phyloP scores from a whole-genome alignment of 305 asterid species.

The Solanum chacoense region DNA sequence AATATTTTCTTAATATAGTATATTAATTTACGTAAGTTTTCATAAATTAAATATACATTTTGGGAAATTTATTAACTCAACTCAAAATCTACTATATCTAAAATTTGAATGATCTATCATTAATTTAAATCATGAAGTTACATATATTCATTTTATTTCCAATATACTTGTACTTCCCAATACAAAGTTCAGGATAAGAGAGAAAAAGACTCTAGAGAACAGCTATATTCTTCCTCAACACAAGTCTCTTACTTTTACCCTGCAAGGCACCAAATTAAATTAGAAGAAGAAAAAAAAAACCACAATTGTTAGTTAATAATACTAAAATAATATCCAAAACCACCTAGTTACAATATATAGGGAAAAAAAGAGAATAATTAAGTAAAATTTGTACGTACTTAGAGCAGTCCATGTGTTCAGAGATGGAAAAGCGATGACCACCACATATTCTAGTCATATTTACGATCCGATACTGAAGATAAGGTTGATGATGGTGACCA shows the following conservation, averaged over 20 bases:
- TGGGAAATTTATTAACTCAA: not conserved
- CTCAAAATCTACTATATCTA: not conserved
- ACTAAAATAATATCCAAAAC: too few species aligned
- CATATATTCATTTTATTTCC: not conserved
- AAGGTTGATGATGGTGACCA: not conserved
- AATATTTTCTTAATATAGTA: too few species aligned
- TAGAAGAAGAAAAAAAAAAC: too few species aligned
- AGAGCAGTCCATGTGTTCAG: slow-evolving; percentile 28
- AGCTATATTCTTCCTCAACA: not conserved
- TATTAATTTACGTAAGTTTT: too few species aligned
- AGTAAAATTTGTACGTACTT: slow-evolving; percentile 1
- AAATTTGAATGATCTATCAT: not conserved
- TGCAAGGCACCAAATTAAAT: not conserved
- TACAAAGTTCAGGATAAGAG: not conserved
- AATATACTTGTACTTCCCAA: not conserved
- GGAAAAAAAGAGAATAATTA: not conserved
- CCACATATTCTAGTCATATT: slow-evolving; percentile 20
- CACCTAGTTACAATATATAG: too few species aligned
- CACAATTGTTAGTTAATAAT: not conserved
- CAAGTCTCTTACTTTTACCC: not conserved
- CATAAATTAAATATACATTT: not conserved
- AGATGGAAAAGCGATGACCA: slow-evolving; percentile 29
- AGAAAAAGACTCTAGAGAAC: not conserved
- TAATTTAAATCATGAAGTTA: not conserved
- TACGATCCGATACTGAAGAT: slow-evolving; percentile 1